Base-by-base conservation (phyloP, 192 early-diverging fungal genomes). In the Backusella circina region DNA sequence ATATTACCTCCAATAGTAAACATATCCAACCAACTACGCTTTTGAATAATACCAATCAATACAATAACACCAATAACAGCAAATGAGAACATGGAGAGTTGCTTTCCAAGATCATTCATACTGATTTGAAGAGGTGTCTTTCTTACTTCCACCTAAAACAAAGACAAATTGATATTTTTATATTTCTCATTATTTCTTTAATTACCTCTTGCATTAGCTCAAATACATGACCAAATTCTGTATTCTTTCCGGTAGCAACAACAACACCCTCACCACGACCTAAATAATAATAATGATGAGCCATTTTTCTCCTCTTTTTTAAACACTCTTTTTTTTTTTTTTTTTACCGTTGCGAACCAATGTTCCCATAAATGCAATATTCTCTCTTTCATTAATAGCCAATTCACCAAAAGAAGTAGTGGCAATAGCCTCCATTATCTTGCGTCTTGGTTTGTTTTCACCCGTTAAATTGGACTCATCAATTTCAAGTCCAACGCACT, bases 341-440 rank as follows among this genome's bases (percentile, higher is more conserved):
- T 0, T 71, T 74, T 39, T 71, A 89, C 91, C 97, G 75, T 93
- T 92, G 70, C 91, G 87, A 30, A 98, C 93, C 37, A 98, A 80
- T 16, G 97, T 97, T 26, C 97, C 97, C 95, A 97, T 99, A 69
- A 96, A 97, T 1, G 88, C 95, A 79, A 99, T 95, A 81, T 99
- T 99, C 39, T 85, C 88, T 71, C 92, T 80, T 41, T 95, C 93
- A 5, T 91, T 88, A 32, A 96, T 80, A 7, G 85, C 82, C 16
- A 93, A 67, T 66, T 92, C 88, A 38, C 74, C 79, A 76, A 83
- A 78, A 41, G 74, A 66, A 67, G 77, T 79, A 16, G 54, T 61
- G 1, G 65, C 68, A 21, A 95, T 83, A 0, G 80, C 82, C 26
- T 92, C 89, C 15, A 77, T 73, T 21, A 86, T 79, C 79, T 96